These are phyloP conservation scores for Calocera viscosa DNA, from an alignment of 768 basidiomycete genomes.

Conservation along the genomic window DNA sequence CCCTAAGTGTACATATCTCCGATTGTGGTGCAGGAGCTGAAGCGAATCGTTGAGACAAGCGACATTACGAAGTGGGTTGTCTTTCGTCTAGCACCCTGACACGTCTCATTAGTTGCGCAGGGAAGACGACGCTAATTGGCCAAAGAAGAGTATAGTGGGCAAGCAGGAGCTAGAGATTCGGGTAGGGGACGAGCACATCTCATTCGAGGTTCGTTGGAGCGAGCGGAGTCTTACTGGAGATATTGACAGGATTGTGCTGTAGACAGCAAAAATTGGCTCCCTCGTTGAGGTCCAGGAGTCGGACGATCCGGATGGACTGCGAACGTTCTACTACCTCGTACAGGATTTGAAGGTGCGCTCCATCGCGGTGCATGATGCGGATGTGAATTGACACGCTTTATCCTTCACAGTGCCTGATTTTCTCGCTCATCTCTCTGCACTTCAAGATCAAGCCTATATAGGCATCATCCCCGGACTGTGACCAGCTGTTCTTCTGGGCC, in stretches of 20 bases:
- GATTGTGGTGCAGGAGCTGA: slow-evolving; percentile 84
- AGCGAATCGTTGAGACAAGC: slow-evolving; percentile 81
- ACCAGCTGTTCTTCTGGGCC: not conserved
- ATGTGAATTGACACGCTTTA: not conserved
- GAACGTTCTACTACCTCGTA: slow-evolving; percentile 96
- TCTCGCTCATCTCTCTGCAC: slow-evolving; percentile 94
- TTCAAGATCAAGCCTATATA: slow-evolving; percentile 99
- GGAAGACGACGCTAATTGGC: slow-evolving; percentile 98
- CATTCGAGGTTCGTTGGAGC: slow-evolving; percentile 65
- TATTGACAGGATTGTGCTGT: not conserved
- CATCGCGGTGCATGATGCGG: not conserved
- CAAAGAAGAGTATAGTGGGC: slow-evolving; percentile 97
- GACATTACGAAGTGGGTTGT: slow-evolving; percentile 79
- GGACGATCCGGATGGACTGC: slow-evolving; percentile 91
- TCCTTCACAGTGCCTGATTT: slow-evolving; percentile 71
- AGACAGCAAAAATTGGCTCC: slow-evolving; percentile 98
- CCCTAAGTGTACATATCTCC: slow-evolving; percentile 84
- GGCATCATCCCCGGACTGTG: slow-evolving; percentile 11
- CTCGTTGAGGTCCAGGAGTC: slow-evolving; percentile 94
- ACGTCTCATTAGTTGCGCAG: slow-evolving; percentile 31
- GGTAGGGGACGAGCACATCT: slow-evolving; percentile 87
- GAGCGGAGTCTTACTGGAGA: not conserved
- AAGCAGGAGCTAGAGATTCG: slow-evolving; percentile 97
- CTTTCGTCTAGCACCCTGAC: not conserved
- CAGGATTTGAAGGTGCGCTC: slow-evolving; percentile 81